phyloP scores from a whole-genome alignment of 2,329 filamentous ascomycete species.

The Pseudogymnoascus sp. region DNA sequence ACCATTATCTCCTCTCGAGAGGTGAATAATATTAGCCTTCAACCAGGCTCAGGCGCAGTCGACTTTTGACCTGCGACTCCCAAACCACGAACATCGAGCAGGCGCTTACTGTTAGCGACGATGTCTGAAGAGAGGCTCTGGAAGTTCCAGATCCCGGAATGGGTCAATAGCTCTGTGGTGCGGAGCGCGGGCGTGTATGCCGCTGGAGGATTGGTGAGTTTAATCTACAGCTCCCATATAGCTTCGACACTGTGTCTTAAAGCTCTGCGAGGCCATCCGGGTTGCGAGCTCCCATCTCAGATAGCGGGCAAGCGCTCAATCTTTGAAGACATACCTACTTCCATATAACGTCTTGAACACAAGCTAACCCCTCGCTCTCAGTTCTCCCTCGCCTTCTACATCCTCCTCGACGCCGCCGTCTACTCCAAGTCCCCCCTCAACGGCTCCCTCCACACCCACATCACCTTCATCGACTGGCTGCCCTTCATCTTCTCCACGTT shows the following conservation, averaged over 20 bases:
- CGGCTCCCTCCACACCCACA: conserved; percentile 45
- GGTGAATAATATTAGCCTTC: neutral
- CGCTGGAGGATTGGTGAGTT: conserved; percentile 53
- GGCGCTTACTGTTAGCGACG: neutral
- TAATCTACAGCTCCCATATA: neutral
- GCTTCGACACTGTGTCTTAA: neutral
- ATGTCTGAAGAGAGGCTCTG: conserved; percentile 60
- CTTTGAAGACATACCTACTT: neutral
- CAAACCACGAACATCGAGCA: neutral
- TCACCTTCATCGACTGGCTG: conserved; percentile 63
- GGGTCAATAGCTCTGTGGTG: conserved; percentile 56
- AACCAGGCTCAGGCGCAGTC: neutral
- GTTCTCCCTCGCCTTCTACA: conserved; percentile 63
- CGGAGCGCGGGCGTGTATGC: conserved; percentile 56
- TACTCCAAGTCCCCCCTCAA: conserved; percentile 56
- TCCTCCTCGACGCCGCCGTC: conserved; percentile 58
- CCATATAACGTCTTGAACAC: neutral
- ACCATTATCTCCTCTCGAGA: neutral
- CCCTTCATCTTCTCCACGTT: conserved; percentile 58
- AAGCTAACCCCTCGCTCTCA: conserved; percentile 22
- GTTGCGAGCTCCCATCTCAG: conserved; percentile 11
- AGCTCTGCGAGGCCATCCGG: neutral
- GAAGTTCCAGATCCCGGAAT: conserved; percentile 59
- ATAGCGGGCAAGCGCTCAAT: neutral
- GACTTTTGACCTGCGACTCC: neutral